Conservation (phyloP, 2,329 filamentous ascomycete species). For the Neofusicoccum kwambonambiense region DNA sequence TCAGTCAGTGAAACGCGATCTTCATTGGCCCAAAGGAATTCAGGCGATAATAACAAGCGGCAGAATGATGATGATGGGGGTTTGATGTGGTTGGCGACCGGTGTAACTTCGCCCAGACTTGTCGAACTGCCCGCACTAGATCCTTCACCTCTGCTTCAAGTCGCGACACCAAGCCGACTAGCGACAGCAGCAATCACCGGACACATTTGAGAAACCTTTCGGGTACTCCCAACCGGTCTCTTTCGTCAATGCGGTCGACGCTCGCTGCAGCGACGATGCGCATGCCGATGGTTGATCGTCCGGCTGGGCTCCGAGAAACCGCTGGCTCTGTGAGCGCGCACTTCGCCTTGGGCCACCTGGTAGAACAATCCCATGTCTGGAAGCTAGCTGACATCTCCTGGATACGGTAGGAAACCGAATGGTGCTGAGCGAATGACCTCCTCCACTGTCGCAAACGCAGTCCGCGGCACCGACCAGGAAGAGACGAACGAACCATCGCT, state of each 20-base stretch:
- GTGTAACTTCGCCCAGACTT: background rate
- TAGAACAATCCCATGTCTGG: background rate
- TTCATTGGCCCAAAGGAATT: background rate
- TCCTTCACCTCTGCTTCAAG: background rate
- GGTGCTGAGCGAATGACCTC: background rate
- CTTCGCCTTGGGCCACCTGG: background rate
- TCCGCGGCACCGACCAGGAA: background rate
- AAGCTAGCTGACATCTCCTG: background rate
- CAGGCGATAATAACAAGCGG: background rate
- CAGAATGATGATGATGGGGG: background rate
- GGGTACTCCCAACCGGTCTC: background rate
- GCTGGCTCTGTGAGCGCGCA: background rate
- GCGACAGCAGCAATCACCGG: background rate
- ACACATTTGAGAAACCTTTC: background rate
- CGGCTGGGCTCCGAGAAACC: background rate
- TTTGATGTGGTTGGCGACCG: background rate
- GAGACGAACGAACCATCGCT: background rate
- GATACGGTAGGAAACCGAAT: background rate
- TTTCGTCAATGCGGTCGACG: background rate
- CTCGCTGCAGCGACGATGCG: background rate
- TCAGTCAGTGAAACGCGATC: slow-evolving; percentile 12
- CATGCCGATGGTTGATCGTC: background rate
- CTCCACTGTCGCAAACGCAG: background rate
- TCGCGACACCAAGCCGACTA: background rate
- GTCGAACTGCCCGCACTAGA: background rate